Conservation (phyloP, 768 basidiomycete species). For the Mycena indigotica region DNA sequence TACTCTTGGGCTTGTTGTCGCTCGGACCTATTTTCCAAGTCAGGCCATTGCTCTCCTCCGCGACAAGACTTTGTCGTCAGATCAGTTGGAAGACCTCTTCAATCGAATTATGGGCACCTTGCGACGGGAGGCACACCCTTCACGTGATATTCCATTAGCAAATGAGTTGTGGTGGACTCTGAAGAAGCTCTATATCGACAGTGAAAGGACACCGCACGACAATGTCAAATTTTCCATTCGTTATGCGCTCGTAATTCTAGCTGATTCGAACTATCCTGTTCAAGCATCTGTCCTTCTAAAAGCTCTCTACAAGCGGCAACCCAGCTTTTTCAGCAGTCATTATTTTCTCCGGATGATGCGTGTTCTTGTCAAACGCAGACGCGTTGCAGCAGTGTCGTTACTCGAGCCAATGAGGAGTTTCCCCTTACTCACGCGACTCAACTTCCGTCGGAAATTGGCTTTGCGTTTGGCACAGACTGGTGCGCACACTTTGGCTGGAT, state of each 20-base stretch:
- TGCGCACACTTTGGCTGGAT: constrained; percentile 32
- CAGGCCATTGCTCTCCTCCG: constrained; percentile 38
- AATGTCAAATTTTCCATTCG: constrained; percentile 48
- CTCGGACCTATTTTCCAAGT: constrained; percentile 30
- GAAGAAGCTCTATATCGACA: constrained; percentile 34
- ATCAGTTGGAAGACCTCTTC: constrained; percentile 40
- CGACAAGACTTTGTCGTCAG: constrained; percentile 30
- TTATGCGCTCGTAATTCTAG: constrained; percentile 44
- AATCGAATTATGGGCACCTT: constrained; percentile 41
- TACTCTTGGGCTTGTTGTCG: constrained; percentile 36
- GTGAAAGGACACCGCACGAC: constrained; percentile 31
- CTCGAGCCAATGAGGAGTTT: constrained; percentile 25
- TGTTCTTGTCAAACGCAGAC: constrained; percentile 45
- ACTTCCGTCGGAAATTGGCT: constrained; percentile 37
- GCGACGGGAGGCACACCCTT: constrained; percentile 34
- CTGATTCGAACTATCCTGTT: constrained; percentile 38
- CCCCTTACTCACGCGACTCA: constrained; percentile 24
- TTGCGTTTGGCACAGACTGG: constrained; percentile 33
- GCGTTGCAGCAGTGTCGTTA: constrained; percentile 36
- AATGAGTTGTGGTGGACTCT: constrained; percentile 38
- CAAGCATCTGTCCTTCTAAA: constrained; percentile 43
- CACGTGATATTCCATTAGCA: constrained; percentile 33
- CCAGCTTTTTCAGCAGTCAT: constrained; percentile 42
- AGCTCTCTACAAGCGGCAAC: constrained; percentile 35
- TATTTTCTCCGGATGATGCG: constrained; percentile 43